phyloP scores from a whole-genome alignment of 768 basidiomycete species.

The Tricholoma bakamatsutake region DNA sequence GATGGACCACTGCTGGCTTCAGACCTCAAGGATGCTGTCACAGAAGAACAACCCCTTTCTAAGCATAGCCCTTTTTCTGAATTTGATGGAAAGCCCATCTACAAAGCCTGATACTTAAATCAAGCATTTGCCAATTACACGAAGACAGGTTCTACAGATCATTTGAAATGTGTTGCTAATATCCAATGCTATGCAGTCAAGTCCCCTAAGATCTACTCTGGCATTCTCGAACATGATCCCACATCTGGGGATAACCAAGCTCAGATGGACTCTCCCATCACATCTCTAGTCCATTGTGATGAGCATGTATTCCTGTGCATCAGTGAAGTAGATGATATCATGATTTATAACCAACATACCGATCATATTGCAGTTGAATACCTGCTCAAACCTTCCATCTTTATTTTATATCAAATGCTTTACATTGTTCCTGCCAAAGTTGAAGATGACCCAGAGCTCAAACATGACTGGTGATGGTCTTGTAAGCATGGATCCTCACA shows the following conservation, averaged over 20 bases:
- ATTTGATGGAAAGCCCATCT: neutral
- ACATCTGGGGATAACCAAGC: too few species aligned
- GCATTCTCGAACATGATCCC: too few species aligned
- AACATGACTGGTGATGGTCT: too few species aligned
- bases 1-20: too few species aligned
- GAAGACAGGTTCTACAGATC: neutral
- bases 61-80: neutral
- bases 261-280: too few species aligned
- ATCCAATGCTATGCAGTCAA: neutral
- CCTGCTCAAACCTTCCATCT: too few species aligned
- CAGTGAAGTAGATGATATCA: constrained; percentile 16
- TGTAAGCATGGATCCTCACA: too few species aligned
- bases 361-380: constrained; percentile 12
- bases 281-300: too few species aligned
- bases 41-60: neutral
- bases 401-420: too few species aligned
- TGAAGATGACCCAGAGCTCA: too few species aligned
- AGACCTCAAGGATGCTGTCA: neutral
- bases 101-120: neutral
- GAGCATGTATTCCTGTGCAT: too few species aligned
- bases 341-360: constrained; percentile 16
- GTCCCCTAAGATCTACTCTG: constrained; percentile 17
- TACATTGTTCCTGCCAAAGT: too few species aligned
- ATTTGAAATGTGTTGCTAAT: neutral
- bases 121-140: neutral